Conservation (phyloP, 148 eudicot genomes). For the Euryodendron excelsum region DNA sequence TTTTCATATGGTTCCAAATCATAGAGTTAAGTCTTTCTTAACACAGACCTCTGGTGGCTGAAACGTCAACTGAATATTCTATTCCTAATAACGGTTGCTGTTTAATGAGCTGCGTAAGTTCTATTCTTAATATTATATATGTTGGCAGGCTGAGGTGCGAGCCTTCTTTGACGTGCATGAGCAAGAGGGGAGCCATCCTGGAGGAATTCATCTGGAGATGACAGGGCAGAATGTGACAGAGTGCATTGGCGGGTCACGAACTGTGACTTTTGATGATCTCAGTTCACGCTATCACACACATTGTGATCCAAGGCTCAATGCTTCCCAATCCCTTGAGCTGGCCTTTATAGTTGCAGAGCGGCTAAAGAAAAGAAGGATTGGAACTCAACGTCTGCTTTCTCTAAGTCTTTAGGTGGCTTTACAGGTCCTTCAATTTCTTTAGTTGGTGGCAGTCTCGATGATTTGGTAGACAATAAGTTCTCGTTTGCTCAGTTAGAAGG, state of each 20-base stretch:
- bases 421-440: not conserved
- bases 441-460: not conserved
- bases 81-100: not conserved
- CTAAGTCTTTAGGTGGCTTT: not conserved
- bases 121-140: not conserved
- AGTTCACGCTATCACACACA: conserved; percentile 3
- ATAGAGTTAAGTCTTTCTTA: not conserved
- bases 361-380: conserved; percentile 1
- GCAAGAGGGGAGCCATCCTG: conserved; percentile 6
- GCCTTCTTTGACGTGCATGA: conserved; percentile 7
- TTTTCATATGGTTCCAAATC: not conserved
- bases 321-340: conserved; percentile 9
- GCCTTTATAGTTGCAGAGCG: not conserved
- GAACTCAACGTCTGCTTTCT: not conserved
- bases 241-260: conserved; percentile 4
- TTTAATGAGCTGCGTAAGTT: too few species aligned
- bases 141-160: conserved; percentile 1
- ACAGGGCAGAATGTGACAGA: conserved; percentile 10
- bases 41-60: too few species aligned
- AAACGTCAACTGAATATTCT: not conserved
- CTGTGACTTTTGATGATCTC: conserved; percentile 5
- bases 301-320: conserved; percentile 8
- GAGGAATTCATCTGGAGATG: conserved; percentile 7
- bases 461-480: not conserved
- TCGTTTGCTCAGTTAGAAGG: not conserved